Percentiles rank a stretch among this genome's conserved stretches.
These are phyloP conservation scores for Pontederia crassipes DNA, from an alignment of 176 grass and related monocot genomes.

Conservation along the genomic window DNA sequence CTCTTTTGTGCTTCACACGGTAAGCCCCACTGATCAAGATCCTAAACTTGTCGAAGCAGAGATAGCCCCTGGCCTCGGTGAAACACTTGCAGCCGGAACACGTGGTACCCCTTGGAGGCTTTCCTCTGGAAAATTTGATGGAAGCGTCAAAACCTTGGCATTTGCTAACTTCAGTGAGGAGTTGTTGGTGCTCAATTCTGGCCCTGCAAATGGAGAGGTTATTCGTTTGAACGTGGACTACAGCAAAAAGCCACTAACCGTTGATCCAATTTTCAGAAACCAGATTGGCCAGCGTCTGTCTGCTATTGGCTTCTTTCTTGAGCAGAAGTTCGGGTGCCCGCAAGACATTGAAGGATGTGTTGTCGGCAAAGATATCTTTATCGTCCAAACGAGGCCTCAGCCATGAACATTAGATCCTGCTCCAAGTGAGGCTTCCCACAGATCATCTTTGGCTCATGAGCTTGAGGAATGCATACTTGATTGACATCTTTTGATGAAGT, in stretches of 20 bases:
- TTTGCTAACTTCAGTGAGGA: slow-evolving; percentile 97
- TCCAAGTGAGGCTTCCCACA: not conserved
- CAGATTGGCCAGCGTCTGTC: slow-evolving; percentile 69
- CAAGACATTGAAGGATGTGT: slow-evolving; percentile 95
- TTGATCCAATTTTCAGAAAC: slow-evolving; percentile 48
- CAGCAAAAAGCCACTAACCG: slow-evolving; percentile 66
- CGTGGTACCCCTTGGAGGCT: slow-evolving; percentile 91
- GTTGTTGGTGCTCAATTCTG: slow-evolving; percentile 46
- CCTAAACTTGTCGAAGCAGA: slow-evolving; percentile 61
- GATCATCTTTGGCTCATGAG: not conserved
- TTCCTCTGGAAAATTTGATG: slow-evolving; percentile 62
- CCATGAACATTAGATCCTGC: slow-evolving; percentile 16
- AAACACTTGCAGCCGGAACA: slow-evolving; percentile 84
- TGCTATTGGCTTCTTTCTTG: slow-evolving; percentile 74
- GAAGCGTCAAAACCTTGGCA: slow-evolving; percentile 48
- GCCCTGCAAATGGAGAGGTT: slow-evolving; percentile 58
- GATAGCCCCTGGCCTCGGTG: slow-evolving; percentile 69
- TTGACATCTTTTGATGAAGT: not conserved
- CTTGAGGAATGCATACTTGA: not conserved
- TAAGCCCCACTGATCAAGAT: slow-evolving; percentile 59
- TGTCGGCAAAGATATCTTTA: slow-evolving; percentile 62
- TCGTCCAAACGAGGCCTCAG: slow-evolving; percentile 91
- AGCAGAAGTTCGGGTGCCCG: slow-evolving; percentile 68
- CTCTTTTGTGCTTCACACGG: slow-evolving; percentile 88
- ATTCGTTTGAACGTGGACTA: slow-evolving; percentile 59